A percentile compares a stretch with the other conserved stretches of the same genome.
These are phyloP conservation scores for Cyclotella atomus DNA, from an alignment of 108 stramenopile genomes.

Conservation along the genomic window DNA sequence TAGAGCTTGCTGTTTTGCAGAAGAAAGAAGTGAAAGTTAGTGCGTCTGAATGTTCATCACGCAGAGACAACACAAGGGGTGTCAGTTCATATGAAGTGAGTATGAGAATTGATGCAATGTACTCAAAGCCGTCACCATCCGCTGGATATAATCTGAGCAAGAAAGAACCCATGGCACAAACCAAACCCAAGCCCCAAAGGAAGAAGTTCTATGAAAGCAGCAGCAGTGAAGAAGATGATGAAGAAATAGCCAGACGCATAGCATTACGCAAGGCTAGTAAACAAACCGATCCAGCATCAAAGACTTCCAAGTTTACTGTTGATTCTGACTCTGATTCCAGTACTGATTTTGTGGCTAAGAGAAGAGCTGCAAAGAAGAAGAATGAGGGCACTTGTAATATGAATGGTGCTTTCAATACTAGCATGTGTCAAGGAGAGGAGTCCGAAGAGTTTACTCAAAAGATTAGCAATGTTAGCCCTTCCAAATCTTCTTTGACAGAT, in stretches of 20 bases:
- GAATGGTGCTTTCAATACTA: background rate
- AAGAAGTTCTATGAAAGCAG: conserved; percentile 8
- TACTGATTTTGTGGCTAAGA: background rate
- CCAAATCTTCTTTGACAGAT: background rate
- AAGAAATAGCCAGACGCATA: conserved; percentile 6
- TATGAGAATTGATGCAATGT: too few species aligned
- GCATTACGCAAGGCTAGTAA: background rate
- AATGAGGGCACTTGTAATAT: background rate
- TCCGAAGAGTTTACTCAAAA: background rate
- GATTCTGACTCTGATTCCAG: conserved; percentile 1
- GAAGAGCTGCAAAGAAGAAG: background rate
- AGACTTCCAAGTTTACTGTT: too few species aligned
- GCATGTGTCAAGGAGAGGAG: background rate
- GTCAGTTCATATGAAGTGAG: background rate
- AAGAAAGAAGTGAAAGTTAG: too few species aligned
- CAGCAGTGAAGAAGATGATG: conserved; percentile 16
- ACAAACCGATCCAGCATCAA: too few species aligned
- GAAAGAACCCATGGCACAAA: background rate
- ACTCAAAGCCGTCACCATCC: too few species aligned
- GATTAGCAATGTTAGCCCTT: background rate
- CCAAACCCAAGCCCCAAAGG: background rate
- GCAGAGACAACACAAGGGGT: too few species aligned
- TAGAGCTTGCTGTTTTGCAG: too few species aligned
- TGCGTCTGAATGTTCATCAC: too few species aligned
- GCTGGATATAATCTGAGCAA: too few species aligned